phyloP scores from a whole-genome alignment of 139 green algal species.

The Micractinium sp. region DNA sequence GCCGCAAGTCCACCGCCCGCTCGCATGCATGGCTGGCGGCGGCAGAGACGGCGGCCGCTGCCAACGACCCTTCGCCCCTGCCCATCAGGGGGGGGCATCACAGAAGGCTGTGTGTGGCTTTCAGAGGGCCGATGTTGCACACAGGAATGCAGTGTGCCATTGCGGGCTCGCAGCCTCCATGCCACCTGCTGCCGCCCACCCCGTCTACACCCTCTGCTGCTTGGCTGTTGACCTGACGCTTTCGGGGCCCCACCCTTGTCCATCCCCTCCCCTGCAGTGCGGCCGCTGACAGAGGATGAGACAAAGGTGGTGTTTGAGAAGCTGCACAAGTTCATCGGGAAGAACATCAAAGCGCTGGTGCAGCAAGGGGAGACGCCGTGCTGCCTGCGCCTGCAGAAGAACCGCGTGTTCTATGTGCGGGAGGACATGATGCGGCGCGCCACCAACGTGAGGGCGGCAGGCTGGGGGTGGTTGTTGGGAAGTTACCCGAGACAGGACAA shows the following conservation, averaged over 20 bases:
- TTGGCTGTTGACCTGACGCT: not conserved
- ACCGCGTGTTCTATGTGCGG: slow-evolving; percentile 96
- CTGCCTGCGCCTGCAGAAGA: slow-evolving; percentile 93
- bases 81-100: no score
- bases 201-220: not conserved
- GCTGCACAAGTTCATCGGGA: slow-evolving; percentile 98
- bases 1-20: no score
- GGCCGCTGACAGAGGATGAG: slow-evolving; percentile 77
- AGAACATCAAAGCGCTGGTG: slow-evolving; percentile 94
- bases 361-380: slow-evolving; percentile 81
- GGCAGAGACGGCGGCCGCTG: no score
- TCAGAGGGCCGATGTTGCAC: no score
- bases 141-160: no score
- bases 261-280: slow-evolving; percentile 9
- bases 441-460: slow-evolving; percentile 78
- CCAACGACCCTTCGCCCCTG: no score
- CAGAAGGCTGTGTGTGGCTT: no score
- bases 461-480: no score
- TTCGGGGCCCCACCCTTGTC: not conserved
- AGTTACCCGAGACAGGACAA: no score
- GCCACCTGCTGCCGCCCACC: no score
- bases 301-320: slow-evolving; percentile 98
- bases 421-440: slow-evolving; percentile 91
- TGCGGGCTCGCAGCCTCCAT: no score
- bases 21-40: no score